These are phyloP conservation scores for Penicillium nucicola DNA, from an alignment of 495 filamentous ascomycete species.

Conservation along the genomic window DNA sequence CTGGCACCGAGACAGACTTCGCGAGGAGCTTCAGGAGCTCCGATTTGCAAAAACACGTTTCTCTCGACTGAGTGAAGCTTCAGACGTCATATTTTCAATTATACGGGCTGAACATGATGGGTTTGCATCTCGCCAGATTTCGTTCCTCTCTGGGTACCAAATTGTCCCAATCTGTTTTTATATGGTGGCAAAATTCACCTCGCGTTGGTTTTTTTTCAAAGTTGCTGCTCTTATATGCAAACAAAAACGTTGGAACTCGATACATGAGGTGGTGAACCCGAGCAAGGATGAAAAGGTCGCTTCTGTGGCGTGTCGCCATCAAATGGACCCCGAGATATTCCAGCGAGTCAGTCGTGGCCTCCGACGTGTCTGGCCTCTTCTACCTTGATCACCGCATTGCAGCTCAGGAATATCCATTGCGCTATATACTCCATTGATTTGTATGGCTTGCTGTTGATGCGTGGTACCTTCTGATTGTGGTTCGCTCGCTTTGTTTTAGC, in stretches of 20 bases:
- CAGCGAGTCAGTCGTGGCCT: constrained; percentile 29
- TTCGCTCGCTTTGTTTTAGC: no score
- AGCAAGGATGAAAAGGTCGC: constrained; percentile 43
- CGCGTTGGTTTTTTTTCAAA: constrained; percentile 48
- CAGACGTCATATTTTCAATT: constrained; percentile 50
- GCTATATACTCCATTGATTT: no score
- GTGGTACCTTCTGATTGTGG: no score
- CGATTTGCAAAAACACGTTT: constrained; percentile 28
- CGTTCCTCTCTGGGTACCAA: constrained; percentile 23
- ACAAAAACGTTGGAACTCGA: constrained; percentile 19
- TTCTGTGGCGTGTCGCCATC: constrained; percentile 44
- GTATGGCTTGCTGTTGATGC: no score
- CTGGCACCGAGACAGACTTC: constrained; percentile 45
- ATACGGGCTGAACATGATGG: constrained; percentile 44
- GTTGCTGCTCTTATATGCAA: constrained; percentile 38
- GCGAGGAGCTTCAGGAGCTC: constrained; percentile 43
- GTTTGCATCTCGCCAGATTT: constrained; percentile 30
- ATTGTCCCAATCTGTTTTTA: constrained; percentile 39
- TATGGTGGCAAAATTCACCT: constrained; percentile 51
- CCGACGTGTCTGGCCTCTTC: constrained; percentile 42
- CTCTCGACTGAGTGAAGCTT: constrained; percentile 48
- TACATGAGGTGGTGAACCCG: constrained; percentile 51
- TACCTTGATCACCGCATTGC: constrained; percentile 16
- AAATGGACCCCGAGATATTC: constrained; percentile 39
- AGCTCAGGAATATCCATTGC: no score